Base-by-base conservation (phyloP, 139 green algal species). In the Closterium sp. region DNA sequence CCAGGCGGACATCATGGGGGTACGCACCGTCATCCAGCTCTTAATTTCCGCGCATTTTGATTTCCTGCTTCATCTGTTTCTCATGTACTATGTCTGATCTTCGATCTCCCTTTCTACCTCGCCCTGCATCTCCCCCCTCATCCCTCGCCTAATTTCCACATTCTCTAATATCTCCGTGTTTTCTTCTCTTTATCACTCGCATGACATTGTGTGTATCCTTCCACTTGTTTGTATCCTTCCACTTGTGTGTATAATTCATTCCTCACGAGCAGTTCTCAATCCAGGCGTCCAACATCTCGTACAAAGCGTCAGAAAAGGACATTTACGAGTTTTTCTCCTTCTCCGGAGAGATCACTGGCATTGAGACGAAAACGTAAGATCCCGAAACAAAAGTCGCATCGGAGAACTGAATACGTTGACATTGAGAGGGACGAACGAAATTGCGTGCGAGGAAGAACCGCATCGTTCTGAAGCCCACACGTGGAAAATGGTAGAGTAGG, bases 301-400 rank as follows among this genome's bases (percentile, higher is more conserved):
- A 62, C 28, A 45, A 62, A 22, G 87, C 87, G 34, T 45, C 87
- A 9, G 87, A 90, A 21, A 62, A 31, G 32, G 34, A 70, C 87
- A 62, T 90, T 17, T 79, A 70, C 87, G 87, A 90, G 28, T 90
- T 90, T 30, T 90, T 90, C 87, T 90, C 28, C n/a, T 90, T 90
- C 34, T 62, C 28, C 29, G 87, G 87, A 31, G 87, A 90, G n/a
- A 90, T 90, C 87, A 90, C 32, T 13, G 32, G 87, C 28, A 90
- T 90, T 62, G 32, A 90, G 32, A 70, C 32, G 87, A 62, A 62
- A 50, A 30, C 32, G 34, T 79, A 79, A 79, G 62, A 6, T 6
- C 27, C 62, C 62, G 62, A 79, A 3, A 79, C 62, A 79, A 27
- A 4, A 27, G 5, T 27, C 24, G 62, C 62, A 79, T 79, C 62